phyloP scores from a whole-genome alignment of 2,329 filamentous ascomycete genomes.

The Capronia americana region DNA sequence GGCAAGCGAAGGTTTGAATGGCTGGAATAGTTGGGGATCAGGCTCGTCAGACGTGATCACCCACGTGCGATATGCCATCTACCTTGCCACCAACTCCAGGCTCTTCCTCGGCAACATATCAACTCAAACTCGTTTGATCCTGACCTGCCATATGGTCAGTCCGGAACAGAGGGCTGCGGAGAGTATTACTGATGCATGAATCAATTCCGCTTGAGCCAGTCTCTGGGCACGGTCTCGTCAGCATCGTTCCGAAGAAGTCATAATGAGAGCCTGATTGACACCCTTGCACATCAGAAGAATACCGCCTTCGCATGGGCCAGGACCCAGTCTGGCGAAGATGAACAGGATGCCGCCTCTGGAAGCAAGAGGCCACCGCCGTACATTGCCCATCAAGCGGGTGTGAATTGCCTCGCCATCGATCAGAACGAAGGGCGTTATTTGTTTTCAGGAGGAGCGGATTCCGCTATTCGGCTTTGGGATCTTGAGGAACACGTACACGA shows the following conservation, averaged over 20 bases:
- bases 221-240: slow-evolving; percentile 69
- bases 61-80: background rate
- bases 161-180: background rate
- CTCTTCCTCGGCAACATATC: background rate
- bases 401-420: slow-evolving; percentile 80
- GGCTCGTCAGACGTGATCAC: background rate
- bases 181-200: slow-evolving; percentile 35
- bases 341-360: slow-evolving; percentile 38
- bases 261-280: slow-evolving; percentile 69
- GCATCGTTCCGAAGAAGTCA: slow-evolving; percentile 67
- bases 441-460: slow-evolving; percentile 84
- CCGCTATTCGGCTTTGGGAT: slow-evolving; percentile 85
- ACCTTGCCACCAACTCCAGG: background rate
- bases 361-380: slow-evolving; percentile 49
- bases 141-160: background rate
- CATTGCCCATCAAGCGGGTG: slow-evolving; percentile 74
- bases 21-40: background rate
- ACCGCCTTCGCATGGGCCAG: slow-evolving; percentile 52
- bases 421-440: slow-evolving; percentile 80
- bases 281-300: slow-evolving; percentile 73
- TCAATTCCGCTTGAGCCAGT: slow-evolving; percentile 34
- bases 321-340: slow-evolving; percentile 37
- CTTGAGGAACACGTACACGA: slow-evolving; percentile 70
- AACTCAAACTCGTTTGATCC: background rate
- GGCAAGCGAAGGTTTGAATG: no score